Evolutionary conservation across 805 yeast species (phyloP).

Genomic region (Wickerhamiella musiphila): DNA sequence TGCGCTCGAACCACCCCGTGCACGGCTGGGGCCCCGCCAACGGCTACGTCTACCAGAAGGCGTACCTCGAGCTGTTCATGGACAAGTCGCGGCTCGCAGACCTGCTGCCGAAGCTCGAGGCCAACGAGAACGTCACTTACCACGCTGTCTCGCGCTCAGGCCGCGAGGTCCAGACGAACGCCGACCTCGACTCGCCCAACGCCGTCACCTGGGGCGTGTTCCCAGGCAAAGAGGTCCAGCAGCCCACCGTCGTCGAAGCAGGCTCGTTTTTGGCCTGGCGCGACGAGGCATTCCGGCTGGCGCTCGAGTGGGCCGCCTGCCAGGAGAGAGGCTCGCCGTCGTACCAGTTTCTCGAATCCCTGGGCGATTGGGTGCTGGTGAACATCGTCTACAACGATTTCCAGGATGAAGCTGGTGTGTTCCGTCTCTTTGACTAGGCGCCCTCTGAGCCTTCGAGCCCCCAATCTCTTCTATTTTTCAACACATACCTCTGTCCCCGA

Average conservation of each 20-base stretch:
- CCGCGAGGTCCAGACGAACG: constrained; percentile 45
- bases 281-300: constrained; percentile 76
- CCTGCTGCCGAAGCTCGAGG: constrained; percentile 31
- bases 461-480: background rate
- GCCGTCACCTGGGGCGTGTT: constrained; percentile 98
- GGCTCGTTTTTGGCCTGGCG: constrained; percentile 92
- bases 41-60: constrained; percentile 90
- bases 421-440: constrained; percentile 13
- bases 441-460: background rate
- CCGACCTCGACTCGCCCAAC: constrained; percentile 60
- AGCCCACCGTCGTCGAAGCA: constrained; percentile 90
- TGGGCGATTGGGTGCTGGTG: constrained; percentile 52
- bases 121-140: constrained; percentile 44
- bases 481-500: background rate
- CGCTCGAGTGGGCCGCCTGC: constrained; percentile 53
- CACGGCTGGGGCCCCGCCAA: constrained; percentile 93
- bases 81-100: constrained; percentile 35
- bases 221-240: constrained; percentile 88
- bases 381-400: constrained; percentile 84
- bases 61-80: constrained; percentile 71
- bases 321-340: constrained; percentile 20
- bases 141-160: constrained; percentile 42
- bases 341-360: constrained; percentile 26
- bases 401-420: constrained; percentile 19
- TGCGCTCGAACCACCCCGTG: constrained; percentile 45